Conservation (phyloP, 2,329 filamentous ascomycete genomes). For the Hymenoscyphus fructigenus region DNA sequence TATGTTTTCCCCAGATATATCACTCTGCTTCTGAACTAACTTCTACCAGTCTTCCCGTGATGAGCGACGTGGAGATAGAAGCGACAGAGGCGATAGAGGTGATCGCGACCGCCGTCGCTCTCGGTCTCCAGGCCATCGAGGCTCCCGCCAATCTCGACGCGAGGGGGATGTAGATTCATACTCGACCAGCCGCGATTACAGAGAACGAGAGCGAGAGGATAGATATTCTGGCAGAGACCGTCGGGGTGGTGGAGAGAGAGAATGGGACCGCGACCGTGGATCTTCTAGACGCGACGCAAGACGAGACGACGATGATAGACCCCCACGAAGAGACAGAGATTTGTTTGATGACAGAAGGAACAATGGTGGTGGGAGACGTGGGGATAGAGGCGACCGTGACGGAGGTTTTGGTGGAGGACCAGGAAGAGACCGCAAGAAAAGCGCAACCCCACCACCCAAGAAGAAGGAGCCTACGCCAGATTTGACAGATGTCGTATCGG, state of each 20-base stretch:
- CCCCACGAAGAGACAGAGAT: constrained; percentile 56
- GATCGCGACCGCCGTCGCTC: constrained; percentile 71
- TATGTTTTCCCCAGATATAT: constrained; percentile 37
- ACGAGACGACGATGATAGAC: constrained; percentile 64
- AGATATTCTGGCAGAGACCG: constrained; percentile 74
- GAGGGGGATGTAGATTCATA: constrained; percentile 82
- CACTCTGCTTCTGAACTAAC: constrained; percentile 28
- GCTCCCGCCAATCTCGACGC: constrained; percentile 64
- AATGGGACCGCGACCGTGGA: constrained; percentile 72
- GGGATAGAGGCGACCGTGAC: constrained; percentile 48
- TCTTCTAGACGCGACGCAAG: constrained; percentile 59
- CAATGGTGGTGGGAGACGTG: constrained; percentile 51
- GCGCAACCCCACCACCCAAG: constrained; percentile 77
- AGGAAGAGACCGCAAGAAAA: constrained; percentile 54
- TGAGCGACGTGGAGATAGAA: constrained; percentile 46
- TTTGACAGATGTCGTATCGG: constrained; percentile 77
- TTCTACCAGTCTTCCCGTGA: constrained; percentile 37
- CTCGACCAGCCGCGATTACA: constrained; percentile 87
- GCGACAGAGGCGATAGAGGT: constrained; percentile 49
- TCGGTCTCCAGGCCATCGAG: constrained; percentile 76
- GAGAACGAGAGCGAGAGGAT: constrained; percentile 91
- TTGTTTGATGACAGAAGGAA: constrained; percentile 60
- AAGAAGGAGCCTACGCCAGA: constrained; percentile 96
- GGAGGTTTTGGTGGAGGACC: constrained; percentile 50
- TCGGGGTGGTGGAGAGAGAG: constrained; percentile 63